Conservation (phyloP, 176 grass and related monocot genomes). For the Eragrostis curvula region DNA sequence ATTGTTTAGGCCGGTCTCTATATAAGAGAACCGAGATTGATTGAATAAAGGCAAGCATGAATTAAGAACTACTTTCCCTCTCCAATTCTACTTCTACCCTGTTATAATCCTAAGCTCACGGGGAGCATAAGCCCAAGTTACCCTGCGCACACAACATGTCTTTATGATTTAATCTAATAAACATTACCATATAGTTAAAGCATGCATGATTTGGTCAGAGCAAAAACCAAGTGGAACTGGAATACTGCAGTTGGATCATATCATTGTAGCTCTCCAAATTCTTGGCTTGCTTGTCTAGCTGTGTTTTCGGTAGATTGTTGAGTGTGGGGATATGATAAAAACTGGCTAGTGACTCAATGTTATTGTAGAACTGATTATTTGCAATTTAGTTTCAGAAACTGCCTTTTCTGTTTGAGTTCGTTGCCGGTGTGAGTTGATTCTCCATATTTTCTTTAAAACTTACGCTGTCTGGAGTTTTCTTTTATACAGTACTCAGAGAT, state of each 20-base stretch:
- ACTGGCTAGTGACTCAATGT: not conserved
- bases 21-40: too few species aligned
- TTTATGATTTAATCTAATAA: not conserved
- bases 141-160: too few species aligned
- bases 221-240: not conserved
- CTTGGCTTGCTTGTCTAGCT: not conserved
- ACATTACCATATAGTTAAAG: not conserved
- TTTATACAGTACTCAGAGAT: slow-evolving; percentile 62
- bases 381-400: not conserved
- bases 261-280: not conserved
- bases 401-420: not conserved
- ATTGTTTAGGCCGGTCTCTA: too few species aligned
- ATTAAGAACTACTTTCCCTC: too few species aligned
- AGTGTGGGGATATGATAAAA: slow-evolving; percentile 13
- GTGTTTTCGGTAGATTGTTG: not conserved
- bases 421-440: not conserved
- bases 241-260: not conserved
- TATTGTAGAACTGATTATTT: not conserved
- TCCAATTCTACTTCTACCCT: too few species aligned
- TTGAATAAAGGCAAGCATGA: too few species aligned
- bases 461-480: slow-evolving; percentile 22
- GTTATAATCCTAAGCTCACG: too few species aligned
- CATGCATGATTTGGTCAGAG: slow-evolving; percentile 19
- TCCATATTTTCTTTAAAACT: slow-evolving; percentile 3
- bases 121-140: too few species aligned